Base-by-base conservation (phyloP, 148 eudicot genomes). In the Heliamphora exappendiculata region DNA sequence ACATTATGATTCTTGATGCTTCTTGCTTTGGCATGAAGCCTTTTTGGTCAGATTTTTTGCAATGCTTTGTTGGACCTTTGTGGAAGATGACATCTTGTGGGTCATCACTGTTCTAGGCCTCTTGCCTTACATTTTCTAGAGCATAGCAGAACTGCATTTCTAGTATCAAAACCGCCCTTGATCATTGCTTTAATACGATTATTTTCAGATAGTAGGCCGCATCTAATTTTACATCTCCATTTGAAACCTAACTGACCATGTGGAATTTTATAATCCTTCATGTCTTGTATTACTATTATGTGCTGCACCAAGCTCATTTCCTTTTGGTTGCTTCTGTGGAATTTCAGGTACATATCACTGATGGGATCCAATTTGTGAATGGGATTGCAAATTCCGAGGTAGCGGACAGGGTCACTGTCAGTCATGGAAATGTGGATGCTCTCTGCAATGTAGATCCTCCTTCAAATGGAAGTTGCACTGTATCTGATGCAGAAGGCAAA, bases 281-380 rank as follows among this genome's bases (percentile, higher is more conserved):
- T 44, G 13, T 41, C 45, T 5, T 26, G 4, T 68, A 37, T 3
- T 74, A 12, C 41, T 66, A 47, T 49, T 28, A 73, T 54, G 29
- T 50, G 33, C 22, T 41, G 62, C 42, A 67, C 34, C 14, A n/a
- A 41, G 34, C 24, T 73, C 12, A 45, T 70, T 31, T 49, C 28
- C 29, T 42, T 67, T 73, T 64, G 59, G 31, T 70, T 78, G 17
- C 29, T 76, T 70, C 22, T 34, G 51, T 67, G 47, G 8, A n/a
- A 16, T 51, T 73, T 68, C 73, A 92, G 98, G 96, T 86, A 77
- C 94, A 88, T 66, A 69, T 95, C 75, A 85, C 88, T n/a, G 97
- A 95, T 81, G 99, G 99, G 70, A 85, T 92, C 76, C 82, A 90
- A 76, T 90, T 90, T 80, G 82, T 94, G 37, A 81, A 49, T 77